Conservation (phyloP, 2,329 filamentous ascomycete genomes). For the Arachnopeziza araneosa region DNA sequence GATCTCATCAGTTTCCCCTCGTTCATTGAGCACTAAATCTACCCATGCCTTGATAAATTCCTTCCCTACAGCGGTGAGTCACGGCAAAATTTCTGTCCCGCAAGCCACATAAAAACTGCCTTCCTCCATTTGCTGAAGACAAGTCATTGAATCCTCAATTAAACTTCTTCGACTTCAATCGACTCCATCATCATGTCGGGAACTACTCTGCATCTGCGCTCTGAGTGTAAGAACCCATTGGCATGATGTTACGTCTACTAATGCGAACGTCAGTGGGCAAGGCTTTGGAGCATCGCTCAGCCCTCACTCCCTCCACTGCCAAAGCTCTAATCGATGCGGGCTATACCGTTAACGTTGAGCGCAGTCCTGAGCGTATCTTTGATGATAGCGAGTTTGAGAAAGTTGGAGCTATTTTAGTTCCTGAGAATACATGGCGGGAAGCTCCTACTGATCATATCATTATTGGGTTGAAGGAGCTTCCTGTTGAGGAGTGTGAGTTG, state of each 20-base stretch:
- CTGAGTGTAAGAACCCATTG: constrained; percentile 32
- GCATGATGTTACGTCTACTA: constrained; percentile 21
- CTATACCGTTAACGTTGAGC: constrained; percentile 64
- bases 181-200: constrained; percentile 25
- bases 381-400: constrained; percentile 55
- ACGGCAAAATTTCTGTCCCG: neutral
- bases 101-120: neutral
- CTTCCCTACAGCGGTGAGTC: neutral
- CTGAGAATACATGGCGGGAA: constrained; percentile 61
- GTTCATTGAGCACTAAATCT: no score
- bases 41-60: no score
- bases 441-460: constrained; percentile 65
- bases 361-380: constrained; percentile 61
- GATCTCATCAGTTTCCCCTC: no score
- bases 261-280: constrained; percentile 32
- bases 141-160: neutral
- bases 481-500: constrained; percentile 57
- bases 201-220: constrained; percentile 34
- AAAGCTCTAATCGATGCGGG: constrained; percentile 63
- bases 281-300: constrained; percentile 36
- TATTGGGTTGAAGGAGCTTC: constrained; percentile 72
- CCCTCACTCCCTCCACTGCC: constrained; percentile 38
- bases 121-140: neutral
- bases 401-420: constrained; percentile 59
- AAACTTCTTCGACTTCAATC: neutral